Evolutionary conservation across 2,329 filamentous ascomycete species (phyloP), one percentile per base, ranked within the genome.

Genomic region (Teratosphaeria nubilosa): DNA sequence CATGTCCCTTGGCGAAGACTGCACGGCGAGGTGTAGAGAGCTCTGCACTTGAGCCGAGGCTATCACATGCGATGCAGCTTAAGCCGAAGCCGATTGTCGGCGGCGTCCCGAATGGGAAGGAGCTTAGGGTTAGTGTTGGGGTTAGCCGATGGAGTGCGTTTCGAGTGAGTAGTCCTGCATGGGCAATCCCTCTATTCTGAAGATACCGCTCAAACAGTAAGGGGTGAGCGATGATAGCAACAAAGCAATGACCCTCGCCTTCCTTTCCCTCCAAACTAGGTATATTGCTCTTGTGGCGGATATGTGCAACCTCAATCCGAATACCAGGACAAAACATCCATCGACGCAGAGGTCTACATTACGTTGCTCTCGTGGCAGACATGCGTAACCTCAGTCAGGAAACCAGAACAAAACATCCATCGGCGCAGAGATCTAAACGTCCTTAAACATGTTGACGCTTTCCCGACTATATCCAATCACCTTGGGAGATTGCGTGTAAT

Each of bases 401-500:
- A 24, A 1, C 1, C 4, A 20, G 4, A 16, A 10, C 41, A 48
- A 48, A 5, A 22, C n/a, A 5, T 13, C 32, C 53, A 4, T 54
- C 53, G 22, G 6, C n/a, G n/a, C 41, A 24, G n/a, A 48, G 5
- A 20, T 50, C 30, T 56, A 56, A 4, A 64, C 56, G 4, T 57
- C 59, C 37, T 62, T 60, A 56, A 66, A 67, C 60, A 69, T 64
- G 24, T 66, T 62, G n/a, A 67, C 66, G 45, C 65, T 68, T 22
- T 57, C 55, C 25, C 62, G 51, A 22, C 61, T 66, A 56, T 65
- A 69, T 14, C 58, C 66, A 6, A 63, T 65, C 37, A 67, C 66
- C 16, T 66, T 62, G 25, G 68, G 68, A 56, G 59, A 70, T 10
- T 64, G 34, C 30, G 60, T 64, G 64, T 64, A 70, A 51, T 70